Conservation (phyloP, 352 stramenopile genomes). For the Phytopythium sindhum region DNA sequence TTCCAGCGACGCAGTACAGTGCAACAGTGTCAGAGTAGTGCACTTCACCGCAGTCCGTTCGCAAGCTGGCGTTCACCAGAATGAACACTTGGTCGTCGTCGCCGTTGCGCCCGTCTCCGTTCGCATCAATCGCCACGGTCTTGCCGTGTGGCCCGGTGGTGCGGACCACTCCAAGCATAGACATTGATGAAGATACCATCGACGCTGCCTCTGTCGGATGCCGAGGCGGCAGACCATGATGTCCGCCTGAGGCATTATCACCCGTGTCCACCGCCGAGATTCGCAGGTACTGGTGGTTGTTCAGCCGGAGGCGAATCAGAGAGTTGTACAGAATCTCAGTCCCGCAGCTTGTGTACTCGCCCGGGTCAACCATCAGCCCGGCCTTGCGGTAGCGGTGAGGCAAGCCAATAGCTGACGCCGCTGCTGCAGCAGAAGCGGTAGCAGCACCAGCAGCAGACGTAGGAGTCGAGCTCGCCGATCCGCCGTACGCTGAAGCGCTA, state of each 20-base stretch:
- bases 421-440: background rate
- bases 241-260: background rate
- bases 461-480: slow-evolving; percentile 14
- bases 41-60: slow-evolving; percentile 61
- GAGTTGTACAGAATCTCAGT: slow-evolving; percentile 74
- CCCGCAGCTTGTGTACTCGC: slow-evolving; percentile 60
- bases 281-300: slow-evolving; percentile 66
- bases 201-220: background rate
- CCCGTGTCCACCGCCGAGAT: slow-evolving; percentile 25
- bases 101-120: slow-evolving; percentile 60
- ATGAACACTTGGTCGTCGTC: slow-evolving; percentile 80
- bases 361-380: slow-evolving; percentile 28
- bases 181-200: background rate
- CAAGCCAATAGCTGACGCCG: background rate
- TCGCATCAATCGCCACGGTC: slow-evolving; percentile 37
- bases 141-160: background rate
- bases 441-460: slow-evolving; percentile 7
- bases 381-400: slow-evolving; percentile 9
- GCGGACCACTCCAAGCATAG: slow-evolving; percentile 5
- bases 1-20: slow-evolving; percentile 68
- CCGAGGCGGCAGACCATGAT: background rate
- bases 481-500: slow-evolving; percentile 7
- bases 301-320: slow-evolving; percentile 58
- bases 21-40: slow-evolving; percentile 76
- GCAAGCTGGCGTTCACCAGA: slow-evolving; percentile 68